Conservation (phyloP, 2,329 filamentous ascomycete genomes). For the Aspergillus brunneoviolaceus region DNA sequence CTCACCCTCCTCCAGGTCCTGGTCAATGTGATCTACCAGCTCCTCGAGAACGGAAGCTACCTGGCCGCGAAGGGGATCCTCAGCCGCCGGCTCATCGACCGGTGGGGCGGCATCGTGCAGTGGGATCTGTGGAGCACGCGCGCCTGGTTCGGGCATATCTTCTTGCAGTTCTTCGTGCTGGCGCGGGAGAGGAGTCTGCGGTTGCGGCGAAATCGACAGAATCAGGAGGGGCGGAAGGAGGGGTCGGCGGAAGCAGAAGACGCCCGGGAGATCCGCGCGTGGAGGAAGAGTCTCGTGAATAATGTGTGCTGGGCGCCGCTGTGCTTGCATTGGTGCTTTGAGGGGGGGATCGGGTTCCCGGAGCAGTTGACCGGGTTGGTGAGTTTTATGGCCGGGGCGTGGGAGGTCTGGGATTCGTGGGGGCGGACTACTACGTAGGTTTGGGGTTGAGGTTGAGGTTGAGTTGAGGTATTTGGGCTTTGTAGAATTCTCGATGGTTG, state of each 20-base stretch:
- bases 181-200: conserved; percentile 44
- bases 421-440: conserved; percentile 33
- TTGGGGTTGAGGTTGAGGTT: not conserved
- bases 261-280: conserved; percentile 51
- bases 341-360: conserved; percentile 60
- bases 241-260: conserved; percentile 23
- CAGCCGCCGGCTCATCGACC: conserved; percentile 40
- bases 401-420: conserved; percentile 49
- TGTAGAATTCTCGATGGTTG: not conserved
- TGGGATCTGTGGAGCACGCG: conserved; percentile 72
- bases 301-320: conserved; percentile 78
- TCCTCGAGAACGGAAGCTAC: conserved; percentile 80
- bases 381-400: conserved; percentile 53
- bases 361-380: conserved; percentile 59
- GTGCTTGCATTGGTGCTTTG: conserved; percentile 78
- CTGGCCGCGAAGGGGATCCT: conserved; percentile 72
- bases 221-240: conserved; percentile 25
- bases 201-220: conserved; percentile 27
- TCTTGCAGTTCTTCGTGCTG: conserved; percentile 70
- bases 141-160: conserved; percentile 77
- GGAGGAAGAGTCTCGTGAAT: conserved; percentile 61
- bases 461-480: conserved; percentile 3
- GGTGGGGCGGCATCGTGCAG: conserved; percentile 54
- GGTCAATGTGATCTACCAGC: conserved; percentile 69
- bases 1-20: conserved; percentile 69